These are phyloP conservation scores for Phalaenopsis hybrid DNA, from an alignment of 116 monocot genomes.

Conservation along the genomic window DNA sequence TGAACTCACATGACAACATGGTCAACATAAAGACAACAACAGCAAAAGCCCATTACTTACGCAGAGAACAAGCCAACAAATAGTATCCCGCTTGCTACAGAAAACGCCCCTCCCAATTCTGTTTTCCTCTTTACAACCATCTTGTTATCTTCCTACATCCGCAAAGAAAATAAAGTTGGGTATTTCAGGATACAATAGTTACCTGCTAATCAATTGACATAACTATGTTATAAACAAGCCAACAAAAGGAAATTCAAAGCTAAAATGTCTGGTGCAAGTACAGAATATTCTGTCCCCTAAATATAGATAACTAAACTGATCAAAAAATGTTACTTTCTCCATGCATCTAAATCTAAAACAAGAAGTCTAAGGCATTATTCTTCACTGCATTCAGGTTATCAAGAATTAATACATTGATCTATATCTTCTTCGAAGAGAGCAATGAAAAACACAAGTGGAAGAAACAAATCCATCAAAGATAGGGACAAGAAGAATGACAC, in stretches of 20 bases:
- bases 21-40: slow-evolving; percentile 1
- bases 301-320: not conserved
- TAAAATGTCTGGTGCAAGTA: not conserved
- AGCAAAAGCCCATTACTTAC: slow-evolving; percentile 35
- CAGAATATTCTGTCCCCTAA: not conserved
- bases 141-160: slow-evolving; percentile 61
- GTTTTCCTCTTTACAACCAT: slow-evolving; percentile 76
- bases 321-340: not conserved
- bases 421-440: not conserved
- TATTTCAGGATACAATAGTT: not conserved
- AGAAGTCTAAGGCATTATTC: not conserved
- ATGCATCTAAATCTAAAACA: not conserved
- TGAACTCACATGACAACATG: not conserved
- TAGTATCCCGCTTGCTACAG: slow-evolving; percentile 79
- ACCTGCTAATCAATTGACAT: not conserved
- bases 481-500: not conserved
- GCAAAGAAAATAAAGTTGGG: not conserved
- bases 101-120: slow-evolving; percentile 86
- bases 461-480: not conserved
- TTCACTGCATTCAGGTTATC: not conserved
- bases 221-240: not conserved
- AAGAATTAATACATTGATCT: not conserved
- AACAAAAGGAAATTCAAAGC: not conserved
- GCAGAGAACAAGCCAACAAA: slow-evolving; percentile 75
- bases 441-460: not conserved